Evolutionary conservation across 352 stramenopile species (phyloP).

Genomic region (Phytophthora multivora): DNA sequence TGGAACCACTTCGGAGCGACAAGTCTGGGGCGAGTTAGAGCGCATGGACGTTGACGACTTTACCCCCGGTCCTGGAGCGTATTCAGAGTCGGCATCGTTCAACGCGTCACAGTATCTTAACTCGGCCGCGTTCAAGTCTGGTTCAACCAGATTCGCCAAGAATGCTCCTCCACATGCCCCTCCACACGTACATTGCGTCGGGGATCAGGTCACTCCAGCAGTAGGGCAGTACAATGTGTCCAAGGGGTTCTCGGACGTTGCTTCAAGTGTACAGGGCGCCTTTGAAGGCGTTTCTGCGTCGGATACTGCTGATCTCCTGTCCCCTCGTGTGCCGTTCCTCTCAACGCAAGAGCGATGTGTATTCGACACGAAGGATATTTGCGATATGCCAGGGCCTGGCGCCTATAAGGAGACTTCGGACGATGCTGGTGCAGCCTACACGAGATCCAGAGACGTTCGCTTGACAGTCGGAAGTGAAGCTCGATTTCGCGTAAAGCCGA

Average conservation of each 20-base stretch:
- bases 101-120: slow-evolving; percentile 43
- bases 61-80: slow-evolving; percentile 65
- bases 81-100: slow-evolving; percentile 42
- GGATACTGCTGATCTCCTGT: slow-evolving; percentile 10
- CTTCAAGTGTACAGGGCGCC: background rate
- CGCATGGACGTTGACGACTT: slow-evolving; percentile 49
- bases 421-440: slow-evolving; percentile 19
- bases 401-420: slow-evolving; percentile 39
- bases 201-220: slow-evolving; percentile 39
- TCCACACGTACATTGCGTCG: slow-evolving; percentile 62
- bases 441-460: slow-evolving; percentile 42
- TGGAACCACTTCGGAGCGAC: slow-evolving; percentile 74
- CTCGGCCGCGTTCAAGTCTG: slow-evolving; percentile 66
- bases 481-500: slow-evolving; percentile 58
- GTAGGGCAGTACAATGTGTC: slow-evolving; percentile 65
- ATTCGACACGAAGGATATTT: slow-evolving; percentile 45
- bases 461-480: slow-evolving; percentile 55
- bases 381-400: slow-evolving; percentile 54
- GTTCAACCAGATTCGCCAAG: slow-evolving; percentile 54
- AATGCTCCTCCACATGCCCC: slow-evolving; percentile 42
- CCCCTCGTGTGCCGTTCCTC: slow-evolving; percentile 42
- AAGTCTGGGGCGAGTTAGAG: slow-evolving; percentile 68
- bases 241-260: slow-evolving; percentile 23
- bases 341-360: slow-evolving; percentile 50
- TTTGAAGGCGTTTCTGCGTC: slow-evolving; percentile 6